Base-by-base conservation (phyloP, 352 stramenopile genomes). In the Thalassiosira livingstoniorum region DNA sequence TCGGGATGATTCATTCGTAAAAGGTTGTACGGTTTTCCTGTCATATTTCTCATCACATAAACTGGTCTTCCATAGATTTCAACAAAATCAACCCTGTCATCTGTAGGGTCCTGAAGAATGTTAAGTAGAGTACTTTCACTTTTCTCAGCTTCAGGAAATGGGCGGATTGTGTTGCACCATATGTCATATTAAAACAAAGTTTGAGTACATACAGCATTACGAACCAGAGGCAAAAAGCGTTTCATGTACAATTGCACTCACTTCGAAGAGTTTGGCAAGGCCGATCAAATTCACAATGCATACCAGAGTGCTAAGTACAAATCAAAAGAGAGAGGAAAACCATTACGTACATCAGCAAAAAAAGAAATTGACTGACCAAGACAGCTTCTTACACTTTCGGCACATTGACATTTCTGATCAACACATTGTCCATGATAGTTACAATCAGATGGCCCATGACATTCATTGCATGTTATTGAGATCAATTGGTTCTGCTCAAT, bases 351-450 rank as follows among this genome's bases (percentile, higher is more conserved):
- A 37, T 31, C 61, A 25, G 35, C 15, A 35, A 55, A 35, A 60
- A 51, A 60, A 4, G 25, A 27, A 60, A 60, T 13, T 4, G 51
- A 60, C 23, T 13, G 25, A 60, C 11, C 23, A 60, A 27, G 23
- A 60, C 11, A 60, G 10, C 7, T 37, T 47, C 64, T 32, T 62
- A 72, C 64, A 45, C 21, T 18, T 7, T 72, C 45, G 51, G 65
- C n/a, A 64, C 71, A 79, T 27, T 34, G 1, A 34, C 71, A 80
- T 37, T 53, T 32, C 31, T 67, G 60, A 7, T 75, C 34, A 11
- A 60, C 32, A 61, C 80, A 87, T 65, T 64, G 10, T 0, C 80
- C 80, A 61, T 77, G 47, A 35, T 86, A 82, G 64, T 87, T 87
- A 35, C 80, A 87, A n/a, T 75, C 74, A 37, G 53, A 39, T 27